Evolutionary conservation across 306 rosid species (phyloP).

Genomic region (Sicyos baderoa): DNA sequence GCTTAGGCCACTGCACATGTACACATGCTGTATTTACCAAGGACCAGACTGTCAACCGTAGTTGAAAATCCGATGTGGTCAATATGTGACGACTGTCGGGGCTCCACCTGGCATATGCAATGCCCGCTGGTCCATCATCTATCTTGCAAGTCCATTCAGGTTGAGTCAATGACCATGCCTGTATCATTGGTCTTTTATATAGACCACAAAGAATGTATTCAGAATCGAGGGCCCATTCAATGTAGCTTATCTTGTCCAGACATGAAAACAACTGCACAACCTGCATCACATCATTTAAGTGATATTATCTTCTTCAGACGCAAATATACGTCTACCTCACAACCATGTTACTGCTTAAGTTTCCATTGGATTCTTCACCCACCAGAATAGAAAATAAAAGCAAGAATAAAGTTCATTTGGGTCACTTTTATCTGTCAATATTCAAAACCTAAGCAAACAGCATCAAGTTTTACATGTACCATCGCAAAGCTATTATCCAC

Average conservation of each 20-base stretch:
- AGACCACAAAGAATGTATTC: conserved; percentile 97
- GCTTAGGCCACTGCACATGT: conserved; percentile 91
- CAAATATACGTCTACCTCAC: conserved; percentile 1
- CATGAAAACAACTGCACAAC: conserved; percentile 97
- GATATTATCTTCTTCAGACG: conserved; percentile 17
- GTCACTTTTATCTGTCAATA: neutral
- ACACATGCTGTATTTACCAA: conserved; percentile 88
- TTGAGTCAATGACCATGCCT: conserved; percentile 92
- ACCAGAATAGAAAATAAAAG: neutral
- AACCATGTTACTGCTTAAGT: neutral
- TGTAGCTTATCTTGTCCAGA: conserved; percentile 95
- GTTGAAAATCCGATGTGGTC: conserved; percentile 86
- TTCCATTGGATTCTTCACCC: neutral
- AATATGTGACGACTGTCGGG: conserved; percentile 98
- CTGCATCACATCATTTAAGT: conserved; percentile 37
- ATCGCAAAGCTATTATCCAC: neutral
- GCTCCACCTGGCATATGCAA: conserved; percentile 95
- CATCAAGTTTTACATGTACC: neutral
- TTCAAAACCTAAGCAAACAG: neutral
- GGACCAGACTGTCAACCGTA: conserved; percentile 94
- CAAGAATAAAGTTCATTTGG: neutral
- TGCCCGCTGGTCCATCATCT: conserved; percentile 97
- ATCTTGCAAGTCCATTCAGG: conserved; percentile 99
- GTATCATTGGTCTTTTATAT: conserved; percentile 85
- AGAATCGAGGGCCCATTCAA: conserved; percentile 97